Evolutionary conservation across 352 stramenopile species (phyloP).

Genomic region (Globisporangium irregulare): DNA sequence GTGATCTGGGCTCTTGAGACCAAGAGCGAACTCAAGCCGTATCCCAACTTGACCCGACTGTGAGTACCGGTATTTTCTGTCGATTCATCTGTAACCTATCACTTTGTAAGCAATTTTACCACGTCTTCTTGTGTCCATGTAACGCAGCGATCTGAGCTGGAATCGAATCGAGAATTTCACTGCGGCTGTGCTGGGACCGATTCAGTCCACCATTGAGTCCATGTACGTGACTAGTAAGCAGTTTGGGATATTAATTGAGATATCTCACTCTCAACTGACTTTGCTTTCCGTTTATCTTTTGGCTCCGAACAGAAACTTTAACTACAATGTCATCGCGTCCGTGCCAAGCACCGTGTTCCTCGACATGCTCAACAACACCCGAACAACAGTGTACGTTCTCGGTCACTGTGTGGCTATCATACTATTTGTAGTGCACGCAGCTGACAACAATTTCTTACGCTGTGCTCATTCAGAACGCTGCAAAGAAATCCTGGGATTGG

Average conservation of each 20-base stretch:
- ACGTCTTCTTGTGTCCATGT: not conserved
- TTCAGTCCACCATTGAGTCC: slow-evolving; percentile 40
- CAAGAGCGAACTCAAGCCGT: slow-evolving; percentile 47
- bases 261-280: not conserved
- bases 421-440: not conserved
- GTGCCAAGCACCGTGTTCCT: slow-evolving; percentile 59
- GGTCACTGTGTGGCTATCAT: not conserved
- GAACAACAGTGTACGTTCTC: slow-evolving; percentile 46
- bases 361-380: slow-evolving; percentile 33
- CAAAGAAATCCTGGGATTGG: slow-evolving; percentile 52
- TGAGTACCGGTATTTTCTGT: slow-evolving; percentile 22
- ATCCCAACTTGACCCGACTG: slow-evolving; percentile 37
- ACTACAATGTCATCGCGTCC: slow-evolving; percentile 57
- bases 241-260: not conserved
- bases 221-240: slow-evolving; percentile 37
- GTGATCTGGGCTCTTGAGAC: slow-evolving; percentile 55
- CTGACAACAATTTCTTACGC: not conserved
- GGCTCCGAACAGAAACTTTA: slow-evolving; percentile 35
- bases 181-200: slow-evolving; percentile 38
- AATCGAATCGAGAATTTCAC: slow-evolving; percentile 63
- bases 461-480: slow-evolving; percentile 30
- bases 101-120: not conserved
- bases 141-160: slow-evolving; percentile 46
- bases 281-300: not conserved
- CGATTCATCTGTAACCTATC: not conserved